Evolutionary conservation across 805 yeast genomes (phyloP), one percentile per base, ranked within the genome.

Genomic region (Candida ulmi): DNA sequence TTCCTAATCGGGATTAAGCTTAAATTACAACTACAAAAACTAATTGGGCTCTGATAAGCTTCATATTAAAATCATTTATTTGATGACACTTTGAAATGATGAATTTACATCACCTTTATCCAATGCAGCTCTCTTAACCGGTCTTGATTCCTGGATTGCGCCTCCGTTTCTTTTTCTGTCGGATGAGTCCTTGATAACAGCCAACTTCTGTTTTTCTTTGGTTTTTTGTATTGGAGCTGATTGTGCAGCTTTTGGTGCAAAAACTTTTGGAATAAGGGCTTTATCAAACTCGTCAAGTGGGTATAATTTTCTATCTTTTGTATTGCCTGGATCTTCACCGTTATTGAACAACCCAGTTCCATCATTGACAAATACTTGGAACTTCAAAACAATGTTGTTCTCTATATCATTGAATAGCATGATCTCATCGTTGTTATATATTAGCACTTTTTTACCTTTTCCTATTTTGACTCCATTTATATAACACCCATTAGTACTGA

Each of bases 401-500:
- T 66, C 63, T 18, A 62, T 71, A 55, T 87, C 95, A 39, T 72
- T 69, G 47, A 88, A 80, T 16, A 88, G 63, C 50, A 77, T 77
- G 5, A 88, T 59, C 25, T 62, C 66, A 57, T 88, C 96, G 0
- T 83, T 83, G 44, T 82, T 68, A 50, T 68, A 76, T 1, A 90
- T 52, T 39, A 76, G 69, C 0, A 69, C 71, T 50, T 85, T 86
- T 25, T 73, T 68, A 3, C 83, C 82, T 43, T 77, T 76, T 0
- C 83, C 82, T 34, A 86, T 55, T 36, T 69, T 69, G 8, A 63
- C 58, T 8, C 74, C 73, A 51, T 88, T 85, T 8, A 90, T 72
- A 50, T 68, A 76, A 55, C 96, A 84, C 2, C 86, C 82, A 58
- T 88, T 90, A 0, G 95, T 77, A 40, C 93, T 83, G 45, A 69